Percentiles rank a stretch among this genome's conserved stretches.
Evolutionary conservation across 139 green algal genomes (phyloP).

Genomic region (Chlorella sp.): DNA sequence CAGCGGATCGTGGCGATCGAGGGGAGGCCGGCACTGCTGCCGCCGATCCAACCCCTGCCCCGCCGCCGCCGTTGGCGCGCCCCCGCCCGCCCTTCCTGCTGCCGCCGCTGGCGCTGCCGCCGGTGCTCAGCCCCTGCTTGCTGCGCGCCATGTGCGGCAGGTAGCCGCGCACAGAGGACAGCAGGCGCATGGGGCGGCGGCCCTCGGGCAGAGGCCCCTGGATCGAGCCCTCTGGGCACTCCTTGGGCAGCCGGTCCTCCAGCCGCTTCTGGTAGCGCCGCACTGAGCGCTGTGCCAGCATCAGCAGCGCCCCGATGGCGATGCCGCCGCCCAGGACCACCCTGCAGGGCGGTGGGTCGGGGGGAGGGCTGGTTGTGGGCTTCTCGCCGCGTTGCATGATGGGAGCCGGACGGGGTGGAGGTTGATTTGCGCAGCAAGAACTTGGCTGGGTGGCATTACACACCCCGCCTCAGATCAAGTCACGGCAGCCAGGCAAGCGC

Average conservation of each 20-base stretch:
- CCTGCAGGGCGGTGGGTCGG: neutral
- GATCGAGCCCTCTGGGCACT: neutral
- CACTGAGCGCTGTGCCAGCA: slow-evolving; percentile 5
- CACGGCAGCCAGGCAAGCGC: too few species aligned
- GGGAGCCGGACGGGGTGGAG: too few species aligned
- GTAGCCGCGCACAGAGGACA: neutral
- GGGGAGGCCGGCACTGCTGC: neutral
- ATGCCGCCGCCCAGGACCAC: neutral
- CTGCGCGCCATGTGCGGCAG: neutral
- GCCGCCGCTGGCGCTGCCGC: neutral
- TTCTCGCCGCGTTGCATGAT: too few species aligned
- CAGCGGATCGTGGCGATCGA: neutral
- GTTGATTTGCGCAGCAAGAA: too few species aligned
- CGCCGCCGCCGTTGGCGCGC: neutral
- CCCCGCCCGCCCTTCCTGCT: neutral
- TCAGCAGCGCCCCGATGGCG: neutral
- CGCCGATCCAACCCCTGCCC: neutral
- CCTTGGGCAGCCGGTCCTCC: neutral
- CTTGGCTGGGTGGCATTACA: too few species aligned
- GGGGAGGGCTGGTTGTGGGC: too few species aligned
- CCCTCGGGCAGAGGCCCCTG: neutral
- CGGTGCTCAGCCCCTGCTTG: neutral
- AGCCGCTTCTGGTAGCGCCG: neutral
- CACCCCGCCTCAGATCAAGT: too few species aligned
- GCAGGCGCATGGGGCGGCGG: neutral